These are phyloP conservation scores for Aspergillus eucalypticola DNA, from an alignment of 2,329 filamentous ascomycete genomes.

Conservation along the genomic window DNA sequence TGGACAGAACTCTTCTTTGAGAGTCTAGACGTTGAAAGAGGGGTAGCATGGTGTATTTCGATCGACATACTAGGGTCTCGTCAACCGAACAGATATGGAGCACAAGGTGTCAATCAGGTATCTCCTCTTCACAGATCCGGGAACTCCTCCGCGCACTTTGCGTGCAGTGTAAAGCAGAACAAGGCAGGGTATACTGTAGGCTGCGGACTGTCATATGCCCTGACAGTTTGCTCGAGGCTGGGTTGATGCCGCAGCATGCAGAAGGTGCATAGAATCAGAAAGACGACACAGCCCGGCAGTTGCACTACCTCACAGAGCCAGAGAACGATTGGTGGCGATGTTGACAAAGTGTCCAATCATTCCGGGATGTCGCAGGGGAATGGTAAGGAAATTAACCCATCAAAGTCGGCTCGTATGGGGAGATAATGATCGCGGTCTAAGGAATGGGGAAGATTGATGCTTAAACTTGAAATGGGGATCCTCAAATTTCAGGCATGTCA, in stretches of 20 bases:
- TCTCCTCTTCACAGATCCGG: not conserved
- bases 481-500: not conserved
- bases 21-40: not conserved
- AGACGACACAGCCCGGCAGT: not conserved
- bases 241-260: not conserved
- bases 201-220: not conserved
- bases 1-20: too few species aligned
- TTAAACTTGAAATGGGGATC: not conserved
- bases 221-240: not conserved
- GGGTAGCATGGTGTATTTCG: slow-evolving; percentile 1
- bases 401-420: not conserved
- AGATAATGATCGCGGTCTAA: not conserved
- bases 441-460: not conserved
- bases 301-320: not conserved
- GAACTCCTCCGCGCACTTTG: not conserved
- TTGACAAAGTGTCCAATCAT: not conserved
- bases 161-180: not conserved
- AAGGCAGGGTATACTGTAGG: not conserved
- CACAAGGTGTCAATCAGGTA: slow-evolving; percentile 1
- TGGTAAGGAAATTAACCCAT: not conserved
- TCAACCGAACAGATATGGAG: not conserved
- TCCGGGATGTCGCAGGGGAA: not conserved
- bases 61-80: slow-evolving; percentile 1
- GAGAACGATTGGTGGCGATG: not conserved
- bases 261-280: not conserved